Conservation (phyloP, 495 filamentous ascomycete species). For the Oleoguttula mirabilis region DNA sequence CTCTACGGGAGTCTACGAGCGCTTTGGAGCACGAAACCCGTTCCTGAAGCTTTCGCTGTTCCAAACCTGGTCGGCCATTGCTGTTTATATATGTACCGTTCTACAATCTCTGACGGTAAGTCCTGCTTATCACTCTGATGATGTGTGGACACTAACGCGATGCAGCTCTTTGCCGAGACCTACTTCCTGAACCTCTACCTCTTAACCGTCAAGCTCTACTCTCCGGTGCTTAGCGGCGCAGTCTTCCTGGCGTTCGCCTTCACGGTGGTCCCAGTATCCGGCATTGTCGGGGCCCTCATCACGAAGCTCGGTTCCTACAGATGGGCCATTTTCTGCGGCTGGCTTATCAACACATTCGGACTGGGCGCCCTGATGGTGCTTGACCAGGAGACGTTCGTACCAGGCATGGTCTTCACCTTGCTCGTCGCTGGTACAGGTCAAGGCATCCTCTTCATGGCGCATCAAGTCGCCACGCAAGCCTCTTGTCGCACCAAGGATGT, state of each 20-base stretch:
- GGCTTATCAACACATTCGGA: slow-evolving; percentile 25
- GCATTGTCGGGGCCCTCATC: slow-evolving; percentile 40
- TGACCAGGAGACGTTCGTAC: background rate
- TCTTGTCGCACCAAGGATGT: slow-evolving; percentile 2
- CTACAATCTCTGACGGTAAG: slow-evolving; percentile 16
- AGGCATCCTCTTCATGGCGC: slow-evolving; percentile 41
- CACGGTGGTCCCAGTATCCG: slow-evolving; percentile 31
- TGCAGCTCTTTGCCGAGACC: slow-evolving; percentile 29
- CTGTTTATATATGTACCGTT: slow-evolving; percentile 15
- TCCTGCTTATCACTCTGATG: background rate
- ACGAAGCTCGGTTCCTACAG: slow-evolving; percentile 35
- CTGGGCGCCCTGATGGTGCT: background rate
- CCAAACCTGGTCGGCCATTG: slow-evolving; percentile 8
- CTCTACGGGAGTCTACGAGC: slow-evolving; percentile 39
- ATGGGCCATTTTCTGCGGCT: slow-evolving; percentile 42
- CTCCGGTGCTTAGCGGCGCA: slow-evolving; percentile 9
- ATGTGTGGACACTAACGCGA: slow-evolving; percentile 21
- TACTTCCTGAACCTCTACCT: slow-evolving; percentile 22
- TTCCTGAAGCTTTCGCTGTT: slow-evolving; percentile 34
- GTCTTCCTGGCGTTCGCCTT: slow-evolving; percentile 32
- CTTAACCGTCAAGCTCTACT: slow-evolving; percentile 1
- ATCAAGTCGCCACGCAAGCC: slow-evolving; percentile 40
- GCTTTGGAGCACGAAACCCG: slow-evolving; percentile 30
- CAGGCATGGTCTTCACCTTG: slow-evolving; percentile 36
- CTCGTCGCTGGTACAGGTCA: slow-evolving; percentile 42